A percentile compares a stretch with the other conserved stretches of the same genome.
phyloP scores from a whole-genome alignment of 73 alveolate species.

The Diophrys sp. region DNA sequence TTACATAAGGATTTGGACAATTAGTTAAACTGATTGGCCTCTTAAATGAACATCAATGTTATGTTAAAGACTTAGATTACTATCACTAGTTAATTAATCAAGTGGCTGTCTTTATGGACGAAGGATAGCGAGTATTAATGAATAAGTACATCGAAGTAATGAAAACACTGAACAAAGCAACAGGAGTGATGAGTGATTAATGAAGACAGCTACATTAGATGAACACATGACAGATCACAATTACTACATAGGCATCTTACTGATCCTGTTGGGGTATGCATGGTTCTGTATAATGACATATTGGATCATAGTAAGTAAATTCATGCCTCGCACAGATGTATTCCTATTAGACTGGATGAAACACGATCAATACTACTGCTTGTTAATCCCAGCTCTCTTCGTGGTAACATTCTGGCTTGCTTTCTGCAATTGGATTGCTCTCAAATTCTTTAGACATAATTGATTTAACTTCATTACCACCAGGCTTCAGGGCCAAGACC shows the following conservation, averaged over 20 bases:
- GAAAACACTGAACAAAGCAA: too few species aligned
- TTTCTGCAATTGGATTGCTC: constrained; percentile 64
- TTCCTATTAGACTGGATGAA: constrained; percentile 34
- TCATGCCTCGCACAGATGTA: constrained; percentile 40
- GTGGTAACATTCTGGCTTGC: constrained; percentile 23
- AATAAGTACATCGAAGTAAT: too few species aligned
- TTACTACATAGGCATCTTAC: neutral
- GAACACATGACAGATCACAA: neutral
- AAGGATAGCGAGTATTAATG: too few species aligned
- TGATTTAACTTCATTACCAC: constrained; percentile 24
- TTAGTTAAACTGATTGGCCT: too few species aligned
- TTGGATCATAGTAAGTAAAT: neutral
- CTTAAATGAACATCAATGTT: too few species aligned
- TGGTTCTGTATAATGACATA: neutral
- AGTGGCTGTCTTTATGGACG: too few species aligned
- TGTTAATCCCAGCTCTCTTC: constrained; percentile 41
- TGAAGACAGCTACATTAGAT: too few species aligned
- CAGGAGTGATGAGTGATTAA: too few species aligned
- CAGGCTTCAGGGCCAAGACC: too few species aligned
- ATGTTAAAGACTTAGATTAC: too few species aligned
- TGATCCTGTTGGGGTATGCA: neutral
- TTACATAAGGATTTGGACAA: too few species aligned
- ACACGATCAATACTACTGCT: constrained; percentile 63
- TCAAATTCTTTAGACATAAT: constrained; percentile 67
- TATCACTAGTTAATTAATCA: too few species aligned